Conservation (phyloP, 2,329 filamentous ascomycete species). For the Trichoderma cornu-damae region DNA sequence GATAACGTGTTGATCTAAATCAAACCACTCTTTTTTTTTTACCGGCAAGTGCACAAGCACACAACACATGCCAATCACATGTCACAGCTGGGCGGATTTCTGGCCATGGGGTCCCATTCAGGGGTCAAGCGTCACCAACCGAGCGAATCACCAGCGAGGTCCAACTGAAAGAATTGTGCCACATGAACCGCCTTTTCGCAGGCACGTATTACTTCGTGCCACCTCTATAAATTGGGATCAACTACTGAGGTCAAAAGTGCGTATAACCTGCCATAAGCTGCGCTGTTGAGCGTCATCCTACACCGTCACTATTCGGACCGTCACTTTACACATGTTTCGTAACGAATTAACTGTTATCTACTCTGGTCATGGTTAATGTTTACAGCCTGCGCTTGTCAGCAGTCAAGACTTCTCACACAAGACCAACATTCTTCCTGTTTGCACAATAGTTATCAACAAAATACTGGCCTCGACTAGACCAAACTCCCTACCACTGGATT, state of each 20-base stretch:
- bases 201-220: neutral
- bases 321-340: neutral
- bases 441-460: conserved; percentile 15
- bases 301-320: neutral
- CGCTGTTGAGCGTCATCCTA: neutral
- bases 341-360: neutral
- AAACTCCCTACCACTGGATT: conserved; percentile 16
- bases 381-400: conserved; percentile 20
- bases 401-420: conserved; percentile 17
- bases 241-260: neutral
- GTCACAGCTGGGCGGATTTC: neutral
- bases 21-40: no score
- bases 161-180: neutral
- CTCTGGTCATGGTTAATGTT: neutral
- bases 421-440: conserved; percentile 5
- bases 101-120: neutral
- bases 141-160: neutral
- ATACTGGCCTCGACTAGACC: conserved; percentile 11
- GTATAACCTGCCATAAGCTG: neutral
- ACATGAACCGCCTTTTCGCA: neutral
- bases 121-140: neutral
- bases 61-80: no score
- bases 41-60: no score
- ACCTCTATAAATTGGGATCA: neutral
- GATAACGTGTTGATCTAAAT: no score